Percentiles rank a stretch among this genome's conserved stretches.
Conservation (phyloP, 305 asterid genomes). For the Withania somnifera region DNA sequence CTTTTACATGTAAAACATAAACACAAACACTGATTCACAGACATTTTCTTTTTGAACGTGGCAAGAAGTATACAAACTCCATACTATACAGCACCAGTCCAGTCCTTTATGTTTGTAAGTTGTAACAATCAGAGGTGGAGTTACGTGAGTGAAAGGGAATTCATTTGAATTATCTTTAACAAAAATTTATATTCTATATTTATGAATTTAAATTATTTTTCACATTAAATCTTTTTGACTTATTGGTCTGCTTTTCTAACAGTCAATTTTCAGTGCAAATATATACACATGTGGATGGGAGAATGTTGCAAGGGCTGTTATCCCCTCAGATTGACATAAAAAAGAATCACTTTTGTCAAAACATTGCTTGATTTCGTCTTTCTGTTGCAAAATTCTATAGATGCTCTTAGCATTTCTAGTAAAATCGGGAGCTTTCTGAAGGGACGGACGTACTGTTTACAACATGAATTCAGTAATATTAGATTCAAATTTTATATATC, state of each 20-base stretch:
- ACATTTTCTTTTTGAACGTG: not conserved
- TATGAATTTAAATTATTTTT: too few species aligned
- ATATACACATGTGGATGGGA: not conserved
- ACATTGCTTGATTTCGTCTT: slow-evolving; percentile 19
- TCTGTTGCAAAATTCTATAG: slow-evolving; percentile 22
- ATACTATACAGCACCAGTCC: not conserved
- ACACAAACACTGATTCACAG: not conserved
- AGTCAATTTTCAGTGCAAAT: not conserved
- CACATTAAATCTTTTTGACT: too few species aligned
- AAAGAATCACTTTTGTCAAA: slow-evolving; percentile 3
- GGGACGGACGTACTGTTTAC: not conserved
- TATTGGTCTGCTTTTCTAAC: not conserved
- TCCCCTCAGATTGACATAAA: slow-evolving; percentile 1
- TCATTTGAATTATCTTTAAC: too few species aligned
- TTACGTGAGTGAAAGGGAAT: too few species aligned
- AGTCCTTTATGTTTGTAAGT: not conserved
- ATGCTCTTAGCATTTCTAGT: slow-evolving; percentile 10
- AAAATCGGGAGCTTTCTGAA: slow-evolving; percentile 12
- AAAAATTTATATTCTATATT: too few species aligned
- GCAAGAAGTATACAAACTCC: not conserved
- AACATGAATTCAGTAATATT: not conserved
- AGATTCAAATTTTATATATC: not conserved
- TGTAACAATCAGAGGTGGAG: not conserved
- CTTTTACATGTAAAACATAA: not conserved
- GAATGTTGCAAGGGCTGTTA: not conserved